phyloP scores from a whole-genome alignment of 306 rosid species.

The Sicyos edulis region DNA sequence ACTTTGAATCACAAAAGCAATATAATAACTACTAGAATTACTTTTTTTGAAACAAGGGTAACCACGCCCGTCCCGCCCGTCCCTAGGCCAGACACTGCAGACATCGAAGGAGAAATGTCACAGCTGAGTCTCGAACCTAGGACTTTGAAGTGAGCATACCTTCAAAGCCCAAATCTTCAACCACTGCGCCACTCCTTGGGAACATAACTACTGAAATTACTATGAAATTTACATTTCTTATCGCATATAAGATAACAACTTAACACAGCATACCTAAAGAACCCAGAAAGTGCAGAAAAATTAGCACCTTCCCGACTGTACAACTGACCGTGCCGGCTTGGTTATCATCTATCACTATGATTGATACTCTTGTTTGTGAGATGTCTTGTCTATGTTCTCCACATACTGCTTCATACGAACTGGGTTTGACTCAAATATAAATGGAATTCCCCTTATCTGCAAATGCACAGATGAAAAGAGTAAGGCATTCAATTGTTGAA shows the following conservation, averaged over 20 bases:
- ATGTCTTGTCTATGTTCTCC: constrained; percentile 35
- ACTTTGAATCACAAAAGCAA: constrained; percentile 7
- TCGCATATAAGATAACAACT: background rate
- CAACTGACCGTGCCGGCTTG: constrained; percentile 28
- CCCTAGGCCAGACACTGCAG: too few relatives aligned
- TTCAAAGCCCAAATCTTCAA: too few relatives aligned
- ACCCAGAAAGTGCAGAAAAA: constrained; percentile 50
- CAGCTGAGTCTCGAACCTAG: too few relatives aligned
- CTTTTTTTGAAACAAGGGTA: too few relatives aligned
- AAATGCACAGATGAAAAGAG: constrained; percentile 20
- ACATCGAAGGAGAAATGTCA: too few relatives aligned
- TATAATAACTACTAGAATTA: background rate
- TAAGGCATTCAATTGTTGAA: background rate
- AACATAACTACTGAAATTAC: background rate
- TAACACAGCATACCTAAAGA: constrained; percentile 18
- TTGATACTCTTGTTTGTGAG: constrained; percentile 27
- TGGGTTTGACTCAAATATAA: constrained; percentile 65
- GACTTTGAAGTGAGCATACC: too few relatives aligned
- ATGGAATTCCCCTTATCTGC: constrained; percentile 71
- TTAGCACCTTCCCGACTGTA: constrained; percentile 48
- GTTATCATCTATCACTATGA: constrained; percentile 29
- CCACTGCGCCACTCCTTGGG: too few relatives aligned
- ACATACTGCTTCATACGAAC: constrained; percentile 51
- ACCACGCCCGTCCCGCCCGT: too few relatives aligned
- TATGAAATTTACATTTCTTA: constrained; percentile 4